Conservation (phyloP, 2,329 filamentous ascomycete species). For the Colletotrichum truncatum region DNA sequence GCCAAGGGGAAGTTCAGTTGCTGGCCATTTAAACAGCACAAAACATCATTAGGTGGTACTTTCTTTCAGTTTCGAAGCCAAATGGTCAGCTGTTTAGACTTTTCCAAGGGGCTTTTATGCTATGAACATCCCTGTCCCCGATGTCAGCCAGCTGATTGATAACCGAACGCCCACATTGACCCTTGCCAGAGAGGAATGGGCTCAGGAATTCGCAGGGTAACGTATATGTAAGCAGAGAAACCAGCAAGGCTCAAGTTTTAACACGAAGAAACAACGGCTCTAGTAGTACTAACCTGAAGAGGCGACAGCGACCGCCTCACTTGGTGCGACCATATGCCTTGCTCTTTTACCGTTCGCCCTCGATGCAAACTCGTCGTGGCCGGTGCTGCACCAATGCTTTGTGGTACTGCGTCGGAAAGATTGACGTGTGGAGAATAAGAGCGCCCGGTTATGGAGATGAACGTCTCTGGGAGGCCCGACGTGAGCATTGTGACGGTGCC, state of each 20-base stretch:
- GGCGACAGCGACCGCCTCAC: constrained; percentile 24
- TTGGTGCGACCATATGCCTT: constrained; percentile 18
- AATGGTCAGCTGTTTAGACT: not conserved
- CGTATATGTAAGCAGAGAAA: not conserved
- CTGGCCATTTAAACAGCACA: no score
- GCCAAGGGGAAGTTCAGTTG: constrained; percentile 33
- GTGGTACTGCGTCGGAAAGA: constrained; percentile 24
- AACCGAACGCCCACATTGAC: not conserved
- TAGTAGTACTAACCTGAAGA: constrained; percentile 26
- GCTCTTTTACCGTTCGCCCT: constrained; percentile 24
- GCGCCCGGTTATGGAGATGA: not conserved
- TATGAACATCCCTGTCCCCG: not conserved
- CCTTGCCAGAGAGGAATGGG: not conserved
- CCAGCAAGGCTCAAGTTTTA: constrained; percentile 8
- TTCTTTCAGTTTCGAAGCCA: not conserved
- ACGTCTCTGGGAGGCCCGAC: constrained; percentile 21
- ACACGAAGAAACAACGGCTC: not conserved
- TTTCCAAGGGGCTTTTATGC: not conserved
- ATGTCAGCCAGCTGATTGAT: not conserved
- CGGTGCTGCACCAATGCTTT: constrained; percentile 21
- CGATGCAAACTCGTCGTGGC: constrained; percentile 31
- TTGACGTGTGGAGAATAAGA: constrained; percentile 15
- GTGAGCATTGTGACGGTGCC: not conserved
- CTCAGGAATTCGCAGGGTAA: not conserved
- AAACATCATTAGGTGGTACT: no score